Base-by-base conservation (phyloP, 2,329 filamentous ascomycete genomes). In the Alternaria burnsii region DNA sequence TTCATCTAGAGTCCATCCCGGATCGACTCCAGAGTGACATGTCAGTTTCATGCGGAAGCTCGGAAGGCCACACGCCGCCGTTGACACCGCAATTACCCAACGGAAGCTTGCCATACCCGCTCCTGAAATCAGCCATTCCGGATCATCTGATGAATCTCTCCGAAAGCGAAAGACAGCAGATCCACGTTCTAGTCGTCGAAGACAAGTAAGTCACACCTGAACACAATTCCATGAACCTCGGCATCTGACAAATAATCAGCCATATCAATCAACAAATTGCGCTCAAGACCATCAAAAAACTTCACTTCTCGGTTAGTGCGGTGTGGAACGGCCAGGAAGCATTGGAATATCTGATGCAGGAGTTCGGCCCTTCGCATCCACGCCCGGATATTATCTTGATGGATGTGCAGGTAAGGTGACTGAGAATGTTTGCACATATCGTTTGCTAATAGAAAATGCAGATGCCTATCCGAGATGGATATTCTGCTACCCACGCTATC, bases 301-400 rank as follows among this genome's bases (percentile, higher is more conserved):
- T 94, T 10, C 88, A 89, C 1, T 93, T 93, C 69, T 85, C 85
- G 5, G 90, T 91, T 4, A 85, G 83, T 7, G 91, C 90, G 1
- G 88, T 89, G 0, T 92, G 89, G 89, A 93, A 93, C 68, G 91
- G 91, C 24, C 87, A 90, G 74, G 91, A 94, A 72, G 91, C 90
- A 1, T 82, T 94, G 16, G 89, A 93, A 20, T 93, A 93, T 73
- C 81, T 94, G 16, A 62, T 78, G 14, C 75, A 85, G 47, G 83
- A 83, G 3, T 85, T 87, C 1, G 82, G 84, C 24, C 68, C 73
- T 7, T 80, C 82, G 30, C 81, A 85, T 44, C 78, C 80, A 11
- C 87, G 87, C 52, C 91, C 91, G 0, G 87, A 92, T 66, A 87
- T 94, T 8, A 92, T 94, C 55, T 80, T 94, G 40, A 92, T 92